Conservation (phyloP, 192 early-diverging fungal species). For the Umbelopsis ramanniana region DNA sequence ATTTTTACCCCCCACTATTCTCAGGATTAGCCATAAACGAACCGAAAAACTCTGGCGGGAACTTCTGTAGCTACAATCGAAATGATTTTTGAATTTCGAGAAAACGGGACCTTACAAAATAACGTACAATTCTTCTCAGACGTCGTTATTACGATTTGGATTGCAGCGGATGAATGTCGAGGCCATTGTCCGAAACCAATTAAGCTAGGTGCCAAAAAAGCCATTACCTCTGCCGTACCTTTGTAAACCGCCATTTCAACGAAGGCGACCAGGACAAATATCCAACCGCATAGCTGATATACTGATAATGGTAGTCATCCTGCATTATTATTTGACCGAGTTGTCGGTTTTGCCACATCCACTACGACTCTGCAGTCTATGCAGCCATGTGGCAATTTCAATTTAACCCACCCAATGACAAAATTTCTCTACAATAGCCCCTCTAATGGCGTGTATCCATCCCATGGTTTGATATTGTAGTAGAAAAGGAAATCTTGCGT, state of each 20-base stretch:
- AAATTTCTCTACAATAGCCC: background rate
- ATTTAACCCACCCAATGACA: background rate
- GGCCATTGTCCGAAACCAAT: conserved; percentile 16
- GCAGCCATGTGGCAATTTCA: conserved; percentile 14
- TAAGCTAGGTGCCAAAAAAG: background rate
- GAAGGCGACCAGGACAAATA: background rate
- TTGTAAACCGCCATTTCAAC: background rate
- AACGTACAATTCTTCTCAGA: background rate
- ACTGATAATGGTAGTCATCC: background rate
- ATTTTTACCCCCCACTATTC: background rate
- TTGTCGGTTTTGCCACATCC: background rate
- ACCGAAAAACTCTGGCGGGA: background rate
- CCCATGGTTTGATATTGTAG: background rate
- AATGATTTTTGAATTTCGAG: conserved; percentile 8
- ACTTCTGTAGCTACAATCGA: background rate
- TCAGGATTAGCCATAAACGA: too few species aligned
- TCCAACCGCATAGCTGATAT: background rate
- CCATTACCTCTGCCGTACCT: too few species aligned
- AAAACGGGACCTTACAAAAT: background rate
- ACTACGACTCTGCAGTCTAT: background rate
- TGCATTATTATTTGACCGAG: background rate
- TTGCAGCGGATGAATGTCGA: background rate
- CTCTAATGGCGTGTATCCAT: background rate
- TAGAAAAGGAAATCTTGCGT: background rate
- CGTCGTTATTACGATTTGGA: conserved; percentile 22